phyloP scores from a whole-genome alignment of 768 basidiomycete genomes.

The Sporobolomyces phaffii region DNA sequence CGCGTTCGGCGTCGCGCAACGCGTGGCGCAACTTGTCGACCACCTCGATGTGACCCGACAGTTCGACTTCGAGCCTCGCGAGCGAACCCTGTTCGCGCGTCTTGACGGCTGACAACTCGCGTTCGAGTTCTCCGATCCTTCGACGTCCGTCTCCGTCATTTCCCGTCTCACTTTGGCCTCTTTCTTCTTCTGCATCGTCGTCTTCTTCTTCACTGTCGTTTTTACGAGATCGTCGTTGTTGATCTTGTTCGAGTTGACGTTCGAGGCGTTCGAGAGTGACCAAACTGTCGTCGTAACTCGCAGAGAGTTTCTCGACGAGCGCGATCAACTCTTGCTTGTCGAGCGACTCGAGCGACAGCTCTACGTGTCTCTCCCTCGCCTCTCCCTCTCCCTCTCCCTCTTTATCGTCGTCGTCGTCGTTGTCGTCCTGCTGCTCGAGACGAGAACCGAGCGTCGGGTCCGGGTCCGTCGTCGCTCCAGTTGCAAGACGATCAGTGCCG shows the following conservation, averaged over 20 bases:
- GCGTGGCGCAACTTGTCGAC: constrained; percentile 73
- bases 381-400: too few relatives aligned
- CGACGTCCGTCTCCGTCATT: background rate
- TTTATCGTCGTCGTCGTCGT: too few relatives aligned
- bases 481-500: too few relatives aligned
- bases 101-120: too few relatives aligned
- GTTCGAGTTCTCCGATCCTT: background rate
- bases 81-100: too few relatives aligned
- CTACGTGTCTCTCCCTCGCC: too few relatives aligned
- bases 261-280: background rate
- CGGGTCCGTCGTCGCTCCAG: too few relatives aligned
- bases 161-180: background rate
- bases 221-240: background rate
- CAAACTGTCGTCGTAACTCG: background rate
- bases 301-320: background rate
- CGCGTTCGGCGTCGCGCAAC: constrained; percentile 78
- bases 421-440: too few relatives aligned
- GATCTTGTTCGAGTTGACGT: background rate
- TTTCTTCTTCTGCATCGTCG: background rate
- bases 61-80: constrained; percentile 62
- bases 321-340: background rate
- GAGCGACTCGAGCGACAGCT: background rate
- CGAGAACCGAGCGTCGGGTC: too few relatives aligned
- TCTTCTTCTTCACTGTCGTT: background rate
- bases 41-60: constrained; percentile 74